Percentiles rank a stretch among this genome's conserved stretches.
Evolutionary conservation across 1,139 yeast species (phyloP).

Genomic region (Yamadazyma kanchanaburiensis): DNA sequence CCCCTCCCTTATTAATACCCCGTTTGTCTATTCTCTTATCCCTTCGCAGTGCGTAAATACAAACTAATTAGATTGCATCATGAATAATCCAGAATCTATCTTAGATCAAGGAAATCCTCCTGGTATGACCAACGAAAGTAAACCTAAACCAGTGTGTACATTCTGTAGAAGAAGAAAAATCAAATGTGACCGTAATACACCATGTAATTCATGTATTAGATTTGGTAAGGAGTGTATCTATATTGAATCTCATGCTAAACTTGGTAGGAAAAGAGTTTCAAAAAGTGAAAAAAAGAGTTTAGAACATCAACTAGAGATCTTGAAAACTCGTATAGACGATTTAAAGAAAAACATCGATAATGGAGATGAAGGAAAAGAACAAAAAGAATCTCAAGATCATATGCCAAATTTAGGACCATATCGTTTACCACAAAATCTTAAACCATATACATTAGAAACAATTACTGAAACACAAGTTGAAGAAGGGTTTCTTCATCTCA

Average conservation of each 20-base stretch:
- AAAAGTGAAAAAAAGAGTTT: constrained; percentile 6
- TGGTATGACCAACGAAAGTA: too few species aligned
- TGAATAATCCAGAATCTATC: too few species aligned
- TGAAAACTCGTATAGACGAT: constrained; percentile 5
- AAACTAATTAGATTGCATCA: too few species aligned
- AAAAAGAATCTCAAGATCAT: too few species aligned
- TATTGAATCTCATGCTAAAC: constrained; percentile 8
- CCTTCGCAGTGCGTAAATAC: too few species aligned
- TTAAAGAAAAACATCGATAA: constrained; percentile 1
- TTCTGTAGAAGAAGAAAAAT: constrained; percentile 41
- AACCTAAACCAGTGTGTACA: constrained; percentile 21
- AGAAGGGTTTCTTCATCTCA: constrained; percentile 5
- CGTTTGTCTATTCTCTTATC: too few species aligned
- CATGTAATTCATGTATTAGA: constrained; percentile 28
- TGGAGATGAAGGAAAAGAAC: too few species aligned
- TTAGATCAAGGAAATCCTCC: background rate
- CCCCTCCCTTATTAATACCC: too few species aligned
- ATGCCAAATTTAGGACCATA: too few species aligned
- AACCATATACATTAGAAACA: constrained; percentile 5
- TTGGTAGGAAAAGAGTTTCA: constrained; percentile 4
- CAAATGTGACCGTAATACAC: constrained; percentile 29
- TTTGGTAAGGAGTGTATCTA: constrained; percentile 14
- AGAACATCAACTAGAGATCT: constrained; percentile 10
- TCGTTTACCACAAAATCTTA: background rate
- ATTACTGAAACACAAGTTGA: constrained; percentile 3